Base-by-base conservation (phyloP, 2,329 filamentous ascomycete species). In the Colletotrichum sojae region DNA sequence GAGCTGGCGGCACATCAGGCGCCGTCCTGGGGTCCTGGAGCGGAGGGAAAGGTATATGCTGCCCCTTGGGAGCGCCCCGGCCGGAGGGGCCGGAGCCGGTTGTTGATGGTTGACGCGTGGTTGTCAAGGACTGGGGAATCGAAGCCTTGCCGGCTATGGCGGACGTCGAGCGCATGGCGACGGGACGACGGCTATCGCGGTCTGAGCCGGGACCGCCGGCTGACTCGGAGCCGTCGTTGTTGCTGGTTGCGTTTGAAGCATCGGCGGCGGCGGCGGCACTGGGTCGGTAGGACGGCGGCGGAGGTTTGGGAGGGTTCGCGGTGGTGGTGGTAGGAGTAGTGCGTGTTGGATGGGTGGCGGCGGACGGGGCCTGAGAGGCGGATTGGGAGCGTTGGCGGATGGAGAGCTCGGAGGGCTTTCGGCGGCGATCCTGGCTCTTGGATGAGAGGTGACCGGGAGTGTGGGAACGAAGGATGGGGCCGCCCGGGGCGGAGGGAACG, bases 361-460 rank as follows among this genome's bases (percentile, higher is more conserved):
- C 36, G 18, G 55, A 46, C 22, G 63, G 61, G 73, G 61, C 76
- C 59, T 83, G 76, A 1, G 82, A 79, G 15, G 84, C 80, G 39
- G 86, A 88, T 71, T 88, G 85, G 18, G 86, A 86, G 62, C 87
- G 85, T 71, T 88, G 84, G 27, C 87, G 85, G 66, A 88, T 82
- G 53, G 86, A 80, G 45, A 86, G 78, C 63, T 89, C 87, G 27
- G 86, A 84, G 31, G 84, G 78, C 72, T 85, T 87, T 59, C 83
- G 82, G 67, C 84, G 83, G 69, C 81, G 81, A 63, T 84, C 83
- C 69, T 86, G 84, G 78, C 86, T 89, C 80, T 87, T 90, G 72
- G 86, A 85, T 13, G 89, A 80, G 48, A 90, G 83, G 73, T 90
- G 88, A 66, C 89, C 88, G 1, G 89, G 89, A 1, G 89, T 91